phyloP scores from a whole-genome alignment of 225 moss, liverwort and hornwort genomes.

The Bryum argenteum region DNA sequence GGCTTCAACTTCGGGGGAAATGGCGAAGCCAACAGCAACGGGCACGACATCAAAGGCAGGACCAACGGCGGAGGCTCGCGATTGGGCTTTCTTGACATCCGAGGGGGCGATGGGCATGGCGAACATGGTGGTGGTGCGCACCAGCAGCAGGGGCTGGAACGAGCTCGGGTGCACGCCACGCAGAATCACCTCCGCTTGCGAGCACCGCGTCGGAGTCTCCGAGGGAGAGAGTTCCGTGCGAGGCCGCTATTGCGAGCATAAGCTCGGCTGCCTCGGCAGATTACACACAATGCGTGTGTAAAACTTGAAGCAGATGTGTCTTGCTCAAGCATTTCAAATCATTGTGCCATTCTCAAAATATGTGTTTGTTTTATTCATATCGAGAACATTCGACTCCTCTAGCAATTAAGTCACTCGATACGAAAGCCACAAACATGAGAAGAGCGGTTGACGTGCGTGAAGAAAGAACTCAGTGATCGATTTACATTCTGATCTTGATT shows the following conservation, averaged over 20 bases:
- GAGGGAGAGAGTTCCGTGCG: conserved; percentile 11
- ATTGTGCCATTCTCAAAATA: too few relatives aligned
- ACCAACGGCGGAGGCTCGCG: conserved; percentile 34
- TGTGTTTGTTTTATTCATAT: too few relatives aligned
- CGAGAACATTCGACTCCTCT: too few relatives aligned
- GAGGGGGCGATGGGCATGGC: neutral
- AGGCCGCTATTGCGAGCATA: conserved; percentile 37
- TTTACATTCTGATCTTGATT: too few relatives aligned
- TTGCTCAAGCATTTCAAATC: too few relatives aligned
- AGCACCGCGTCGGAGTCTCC: conserved; percentile 27
- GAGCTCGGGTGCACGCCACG: conserved; percentile 33
- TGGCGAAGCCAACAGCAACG: conserved; percentile 29
- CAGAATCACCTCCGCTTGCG: conserved; percentile 28
- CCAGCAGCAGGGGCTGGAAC: conserved; percentile 29
- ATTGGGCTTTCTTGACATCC: conserved; percentile 32
- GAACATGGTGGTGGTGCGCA: conserved; percentile 41
- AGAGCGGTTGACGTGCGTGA: too few relatives aligned
- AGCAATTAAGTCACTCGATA: too few relatives aligned
- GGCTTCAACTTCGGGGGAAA: neutral
- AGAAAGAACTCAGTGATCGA: too few relatives aligned
- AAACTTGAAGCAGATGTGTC: too few relatives aligned
- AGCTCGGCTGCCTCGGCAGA: conserved; percentile 34
- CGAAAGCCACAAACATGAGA: too few relatives aligned
- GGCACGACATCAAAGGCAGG: conserved; percentile 29
- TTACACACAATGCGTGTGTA: too few relatives aligned